Evolutionary conservation across 805 yeast species (phyloP).

Genomic region (Candida quercuum): DNA sequence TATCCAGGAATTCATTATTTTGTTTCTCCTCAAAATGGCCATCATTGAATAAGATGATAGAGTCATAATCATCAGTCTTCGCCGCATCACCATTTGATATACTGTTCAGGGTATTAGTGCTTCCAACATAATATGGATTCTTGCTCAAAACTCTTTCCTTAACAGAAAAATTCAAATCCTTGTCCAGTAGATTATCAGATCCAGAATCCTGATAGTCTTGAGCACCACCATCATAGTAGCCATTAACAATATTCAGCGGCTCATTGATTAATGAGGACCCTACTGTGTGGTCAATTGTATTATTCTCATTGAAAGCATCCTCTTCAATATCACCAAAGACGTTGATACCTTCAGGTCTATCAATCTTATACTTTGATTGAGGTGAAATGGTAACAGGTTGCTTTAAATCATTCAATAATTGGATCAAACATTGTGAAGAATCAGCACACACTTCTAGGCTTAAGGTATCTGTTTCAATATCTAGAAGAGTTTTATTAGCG

Average conservation of each 20-base stretch:
- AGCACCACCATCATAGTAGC: conserved; percentile 13
- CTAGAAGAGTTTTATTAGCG: conserved; percentile 32
- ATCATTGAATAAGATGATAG: conserved; percentile 20
- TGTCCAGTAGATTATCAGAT: conserved; percentile 23
- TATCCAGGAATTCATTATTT: too few species aligned
- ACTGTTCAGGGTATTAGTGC: neutral
- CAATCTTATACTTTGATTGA: conserved; percentile 49
- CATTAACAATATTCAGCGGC: conserved; percentile 19
- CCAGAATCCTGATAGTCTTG: neutral
- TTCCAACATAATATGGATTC: conserved; percentile 13
- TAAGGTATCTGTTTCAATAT: conserved; percentile 42
- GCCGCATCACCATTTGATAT: conserved; percentile 1
- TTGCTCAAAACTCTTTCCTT: conserved; percentile 6
- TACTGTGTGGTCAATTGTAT: neutral
- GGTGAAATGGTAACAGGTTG: conserved; percentile 57
- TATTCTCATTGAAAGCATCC: conserved; percentile 18
- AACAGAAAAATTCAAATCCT: conserved; percentile 25
- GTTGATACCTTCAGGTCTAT: conserved; percentile 28
- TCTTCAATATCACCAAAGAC: conserved; percentile 36
- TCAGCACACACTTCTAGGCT: conserved; percentile 72
- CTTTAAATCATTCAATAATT: conserved; percentile 65
- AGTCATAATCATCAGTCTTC: conserved; percentile 15
- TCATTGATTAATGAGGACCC: conserved; percentile 2
- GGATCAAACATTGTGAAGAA: conserved; percentile 68
- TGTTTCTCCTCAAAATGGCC: conserved; percentile 20